A percentile compares a stretch with the other conserved stretches of the same genome.
Conservation (phyloP, 1,284 basidiomycete species). For the Tilletia indica region DNA sequence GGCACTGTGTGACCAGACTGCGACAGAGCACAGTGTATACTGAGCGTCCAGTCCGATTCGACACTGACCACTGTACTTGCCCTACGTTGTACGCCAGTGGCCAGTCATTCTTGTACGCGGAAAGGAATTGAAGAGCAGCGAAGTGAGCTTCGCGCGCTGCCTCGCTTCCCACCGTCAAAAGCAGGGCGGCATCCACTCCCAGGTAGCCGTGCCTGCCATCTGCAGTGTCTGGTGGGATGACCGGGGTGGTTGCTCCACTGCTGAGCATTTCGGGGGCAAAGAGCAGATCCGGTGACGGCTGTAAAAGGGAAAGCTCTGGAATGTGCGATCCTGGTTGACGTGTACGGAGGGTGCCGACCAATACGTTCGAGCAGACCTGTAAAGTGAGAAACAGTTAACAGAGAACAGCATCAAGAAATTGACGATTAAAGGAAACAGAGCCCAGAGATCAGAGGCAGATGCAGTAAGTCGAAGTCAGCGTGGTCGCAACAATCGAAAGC, state of each 20-base stretch:
- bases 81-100: conserved; percentile 20
- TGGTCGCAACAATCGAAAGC: too few relatives aligned
- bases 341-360: conserved; percentile 3
- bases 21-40: conserved; percentile 27
- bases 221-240: background rate
- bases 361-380: background rate
- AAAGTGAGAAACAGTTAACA: too few relatives aligned
- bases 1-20: conserved; percentile 15
- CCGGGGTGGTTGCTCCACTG: background rate
- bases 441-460: too few relatives aligned
- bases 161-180: background rate
- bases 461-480: too few relatives aligned
- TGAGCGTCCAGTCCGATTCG: conserved; percentile 29
- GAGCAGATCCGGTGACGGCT: conserved; percentile 2
- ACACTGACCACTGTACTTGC: conserved; percentile 18
- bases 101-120: conserved; percentile 24
- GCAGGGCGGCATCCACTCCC: background rate
- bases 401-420: too few relatives aligned
- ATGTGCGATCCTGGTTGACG: background rate
- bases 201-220: background rate
- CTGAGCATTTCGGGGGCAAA: conserved; percentile 1
- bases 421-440: too few relatives aligned
- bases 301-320: background rate
- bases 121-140: conserved; percentile 23
- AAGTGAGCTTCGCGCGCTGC: conserved; percentile 7